Conservation (phyloP, 192 early-diverging fungal species). For the Backusella australiensis region DNA sequence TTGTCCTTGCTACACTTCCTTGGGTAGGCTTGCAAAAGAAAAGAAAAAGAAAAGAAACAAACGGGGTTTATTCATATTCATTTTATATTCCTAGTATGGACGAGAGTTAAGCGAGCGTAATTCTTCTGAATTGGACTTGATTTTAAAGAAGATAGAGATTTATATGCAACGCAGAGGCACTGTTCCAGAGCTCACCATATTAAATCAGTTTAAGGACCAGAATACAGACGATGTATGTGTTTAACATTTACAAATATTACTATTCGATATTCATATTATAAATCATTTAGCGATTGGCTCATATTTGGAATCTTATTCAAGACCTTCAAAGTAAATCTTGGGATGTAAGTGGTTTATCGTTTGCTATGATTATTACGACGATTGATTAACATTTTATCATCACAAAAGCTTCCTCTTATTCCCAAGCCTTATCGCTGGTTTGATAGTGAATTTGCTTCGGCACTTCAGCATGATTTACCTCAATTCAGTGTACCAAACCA, state of each 20-base stretch:
- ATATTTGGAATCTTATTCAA: constrained; percentile 23
- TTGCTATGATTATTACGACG: neutral
- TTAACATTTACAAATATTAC: neutral
- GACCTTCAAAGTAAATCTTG: constrained; percentile 12
- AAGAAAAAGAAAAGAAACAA: neutral
- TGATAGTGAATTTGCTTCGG: constrained; percentile 42
- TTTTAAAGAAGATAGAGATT: constrained; percentile 45
- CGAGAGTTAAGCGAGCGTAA: constrained; percentile 48
- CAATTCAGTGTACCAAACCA: constrained; percentile 38
- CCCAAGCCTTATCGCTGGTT: constrained; percentile 49
- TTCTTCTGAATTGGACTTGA: constrained; percentile 46
- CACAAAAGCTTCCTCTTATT: constrained; percentile 38
- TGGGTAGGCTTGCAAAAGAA: constrained; percentile 48
- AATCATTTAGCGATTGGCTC: constrained; percentile 6
- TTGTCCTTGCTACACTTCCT: constrained; percentile 77
- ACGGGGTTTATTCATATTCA: neutral
- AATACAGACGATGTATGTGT: constrained; percentile 15
- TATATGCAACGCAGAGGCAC: constrained; percentile 46
- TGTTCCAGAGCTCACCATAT: neutral
- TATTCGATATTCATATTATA: neutral
- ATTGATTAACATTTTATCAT: neutral
- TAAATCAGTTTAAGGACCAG: constrained; percentile 17
- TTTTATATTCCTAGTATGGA: constrained; percentile 33
- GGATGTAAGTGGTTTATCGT: constrained; percentile 12
- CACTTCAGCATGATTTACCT: constrained; percentile 51